Percentiles rank a stretch among this genome's conserved stretches.
Evolutionary conservation across 2,329 filamentous ascomycete genomes (phyloP).

Genomic region (Apiospora kogelbergensis): DNA sequence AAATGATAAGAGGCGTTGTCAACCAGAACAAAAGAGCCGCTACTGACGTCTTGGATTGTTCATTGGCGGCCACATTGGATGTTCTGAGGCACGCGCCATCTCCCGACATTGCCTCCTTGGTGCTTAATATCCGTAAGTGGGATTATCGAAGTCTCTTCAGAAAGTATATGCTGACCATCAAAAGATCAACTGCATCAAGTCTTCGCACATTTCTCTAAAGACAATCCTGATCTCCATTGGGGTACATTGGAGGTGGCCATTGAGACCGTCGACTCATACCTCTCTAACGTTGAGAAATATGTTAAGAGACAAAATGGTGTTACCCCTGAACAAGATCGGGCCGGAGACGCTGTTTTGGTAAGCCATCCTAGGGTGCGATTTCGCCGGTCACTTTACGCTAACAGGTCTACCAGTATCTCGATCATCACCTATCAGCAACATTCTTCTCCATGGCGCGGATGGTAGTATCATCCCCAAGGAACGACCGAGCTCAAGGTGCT

Average conservation of each 20-base stretch:
- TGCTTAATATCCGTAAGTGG: constrained; percentile 43
- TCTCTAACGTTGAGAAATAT: constrained; percentile 43
- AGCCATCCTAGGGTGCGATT: constrained; percentile 11
- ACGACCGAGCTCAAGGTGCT: background rate
- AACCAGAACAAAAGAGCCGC: constrained; percentile 52
- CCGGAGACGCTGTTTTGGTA: constrained; percentile 47
- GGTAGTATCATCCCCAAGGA: constrained; percentile 29
- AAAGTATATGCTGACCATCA: background rate
- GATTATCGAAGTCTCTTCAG: no score
- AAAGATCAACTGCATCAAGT: constrained; percentile 50
- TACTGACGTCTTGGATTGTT: constrained; percentile 52
- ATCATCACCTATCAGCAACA: constrained; percentile 45
- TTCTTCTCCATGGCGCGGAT: constrained; percentile 50
- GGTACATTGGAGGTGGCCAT: constrained; percentile 44
- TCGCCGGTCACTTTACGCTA: background rate
- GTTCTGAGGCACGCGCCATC: constrained; percentile 48
- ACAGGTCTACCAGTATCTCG: constrained; percentile 37
- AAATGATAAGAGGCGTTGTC: constrained; percentile 50
- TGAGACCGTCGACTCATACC: constrained; percentile 47
- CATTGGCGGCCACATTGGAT: constrained; percentile 48
- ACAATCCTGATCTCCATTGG: constrained; percentile 48
- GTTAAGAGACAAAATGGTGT: constrained; percentile 40
- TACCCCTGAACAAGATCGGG: constrained; percentile 27
- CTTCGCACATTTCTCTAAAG: constrained; percentile 47
- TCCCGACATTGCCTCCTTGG: constrained; percentile 48